Conservation (phyloP, 1,139 yeast species). For the Saccharomycopsis hybrid region DNA sequence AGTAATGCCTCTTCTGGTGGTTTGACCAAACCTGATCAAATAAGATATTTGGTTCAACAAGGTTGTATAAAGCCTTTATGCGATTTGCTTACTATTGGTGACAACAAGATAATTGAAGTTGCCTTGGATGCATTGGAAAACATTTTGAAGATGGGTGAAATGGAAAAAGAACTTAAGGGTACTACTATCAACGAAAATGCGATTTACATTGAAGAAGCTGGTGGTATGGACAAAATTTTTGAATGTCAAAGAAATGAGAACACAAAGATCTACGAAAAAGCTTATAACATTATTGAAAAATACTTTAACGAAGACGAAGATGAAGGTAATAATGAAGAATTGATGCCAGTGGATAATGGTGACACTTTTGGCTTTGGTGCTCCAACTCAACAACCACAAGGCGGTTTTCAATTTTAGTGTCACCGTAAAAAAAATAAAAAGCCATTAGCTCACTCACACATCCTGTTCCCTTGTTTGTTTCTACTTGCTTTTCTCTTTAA, state of each 20-base stretch:
- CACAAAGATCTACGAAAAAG: slow-evolving; percentile 87
- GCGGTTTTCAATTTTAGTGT: slow-evolving; percentile 45
- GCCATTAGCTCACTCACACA: too few species aligned
- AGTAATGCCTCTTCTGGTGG: slow-evolving; percentile 98
- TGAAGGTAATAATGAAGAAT: slow-evolving; percentile 53
- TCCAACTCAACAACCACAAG: slow-evolving; percentile 37
- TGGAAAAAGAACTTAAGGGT: slow-evolving; percentile 76
- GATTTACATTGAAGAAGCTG: slow-evolving; percentile 91
- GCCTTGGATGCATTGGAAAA: slow-evolving; percentile 93
- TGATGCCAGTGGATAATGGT: slow-evolving; percentile 79
- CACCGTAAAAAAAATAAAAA: too few species aligned
- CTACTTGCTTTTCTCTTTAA: too few species aligned
- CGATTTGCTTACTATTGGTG: slow-evolving; percentile 82
- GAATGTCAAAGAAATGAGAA: slow-evolving; percentile 89
- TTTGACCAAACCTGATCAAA: slow-evolving; percentile 84
- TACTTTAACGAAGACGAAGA: slow-evolving; percentile 82
- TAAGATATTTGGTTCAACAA: slow-evolving; percentile 83
- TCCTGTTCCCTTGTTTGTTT: too few species aligned
- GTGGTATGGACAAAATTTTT: slow-evolving; percentile 95
- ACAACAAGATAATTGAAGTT: slow-evolving; percentile 87
- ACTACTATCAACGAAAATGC: slow-evolving; percentile 77
- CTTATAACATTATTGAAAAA: slow-evolving; percentile 82
- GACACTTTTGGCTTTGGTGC: slow-evolving; percentile 88
- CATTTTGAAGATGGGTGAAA: slow-evolving; percentile 88
- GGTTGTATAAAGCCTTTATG: slow-evolving; percentile 98